Percentiles rank a stretch among this genome's conserved stretches.
Conservation (phyloP, 2,329 filamentous ascomycete genomes). For the Diatrype stigma region DNA sequence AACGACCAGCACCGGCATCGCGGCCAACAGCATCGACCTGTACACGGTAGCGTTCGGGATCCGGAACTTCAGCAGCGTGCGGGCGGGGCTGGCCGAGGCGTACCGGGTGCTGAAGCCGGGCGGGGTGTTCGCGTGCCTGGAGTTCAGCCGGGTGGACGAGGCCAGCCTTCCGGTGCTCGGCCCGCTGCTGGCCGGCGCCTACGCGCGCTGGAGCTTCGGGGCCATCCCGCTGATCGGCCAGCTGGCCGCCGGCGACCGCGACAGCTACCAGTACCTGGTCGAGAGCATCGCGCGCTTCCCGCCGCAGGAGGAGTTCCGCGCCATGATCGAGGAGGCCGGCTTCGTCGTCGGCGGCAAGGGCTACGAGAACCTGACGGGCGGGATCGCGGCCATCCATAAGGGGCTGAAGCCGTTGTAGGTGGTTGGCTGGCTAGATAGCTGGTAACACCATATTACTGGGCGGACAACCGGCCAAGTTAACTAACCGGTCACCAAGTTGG, state of each 20-base stretch:
- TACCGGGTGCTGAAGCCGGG: slow-evolving; percentile 88
- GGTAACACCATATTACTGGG: background rate
- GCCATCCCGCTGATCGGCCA: slow-evolving; percentile 95
- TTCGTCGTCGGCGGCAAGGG: slow-evolving; percentile 79
- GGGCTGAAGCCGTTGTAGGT: slow-evolving; percentile 73
- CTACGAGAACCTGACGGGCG: slow-evolving; percentile 87
- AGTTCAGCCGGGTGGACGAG: slow-evolving; percentile 85
- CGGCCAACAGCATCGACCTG: slow-evolving; percentile 65
- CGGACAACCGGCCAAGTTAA: background rate
- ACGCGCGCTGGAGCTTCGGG: slow-evolving; percentile 93
- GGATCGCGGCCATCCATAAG: slow-evolving; percentile 94
- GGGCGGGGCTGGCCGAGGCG: slow-evolving; percentile 75
- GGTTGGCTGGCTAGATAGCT: background rate
- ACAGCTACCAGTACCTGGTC: slow-evolving; percentile 97
- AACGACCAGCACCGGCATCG: no score
- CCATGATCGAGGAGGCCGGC: slow-evolving; percentile 79
- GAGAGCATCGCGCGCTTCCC: slow-evolving; percentile 97
- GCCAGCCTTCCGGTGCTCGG: no score
- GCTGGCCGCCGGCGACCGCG: slow-evolving; percentile 85
- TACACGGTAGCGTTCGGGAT: slow-evolving; percentile 99
- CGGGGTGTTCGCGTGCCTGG: slow-evolving; percentile 92
- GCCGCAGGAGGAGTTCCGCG: slow-evolving; percentile 74
- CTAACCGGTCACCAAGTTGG: no score
- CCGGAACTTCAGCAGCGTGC: slow-evolving; percentile 92
- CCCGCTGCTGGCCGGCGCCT: slow-evolving; percentile 70